Evolutionary conservation across 2,329 filamentous ascomycete genomes (phyloP), one percentile per base, ranked within the genome.

Genomic region (Grosmannia huntii): DNA sequence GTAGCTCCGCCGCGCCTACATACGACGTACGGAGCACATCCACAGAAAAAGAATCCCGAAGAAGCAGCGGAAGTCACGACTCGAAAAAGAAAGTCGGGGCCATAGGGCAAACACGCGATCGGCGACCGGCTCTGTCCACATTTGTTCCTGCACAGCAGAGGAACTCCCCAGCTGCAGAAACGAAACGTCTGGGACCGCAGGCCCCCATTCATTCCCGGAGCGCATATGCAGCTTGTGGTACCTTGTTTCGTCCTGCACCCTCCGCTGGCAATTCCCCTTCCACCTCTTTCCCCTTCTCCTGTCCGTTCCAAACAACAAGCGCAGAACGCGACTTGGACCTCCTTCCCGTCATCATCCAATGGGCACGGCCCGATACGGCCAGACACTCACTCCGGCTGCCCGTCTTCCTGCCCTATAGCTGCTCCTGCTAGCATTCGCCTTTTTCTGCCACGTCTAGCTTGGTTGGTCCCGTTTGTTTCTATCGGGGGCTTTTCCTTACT

Each of bases 211-310:
- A 41, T 54, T 41, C n/a, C 52, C 52, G 36, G 41, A 51, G 16
- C 53, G 50, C 56, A 31, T 55, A 55, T 61, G 51, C 51, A 44
- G 50, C 56, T 57, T 60, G 55, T 53, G 38, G 27, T n/a, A 59
- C 53, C 55, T 52, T 5, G 36, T 44, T 53, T 16, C 21, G 4
- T 58, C 46, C 38, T 55, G 53, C 53, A 53, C 14, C 23, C 21
- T 44, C 23, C 28, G 33, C 31, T 53, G 38, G n/a, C 48, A 44
- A 31, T 33, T 16, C 48, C 28, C 52, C 2, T 53, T 48, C 52
- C 25, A 25, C 48, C 16, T n/a, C 41, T 7, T 25, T 56, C 12
- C 16, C 28, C 53, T 14, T 41, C 50, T 51, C 53, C 56, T 61
- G 56, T 58, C 58, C 57, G 54, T 60, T 60, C 49, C 36, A 52